Conservation (phyloP, 352 stramenopile genomes). For the Globisporangium solare region DNA sequence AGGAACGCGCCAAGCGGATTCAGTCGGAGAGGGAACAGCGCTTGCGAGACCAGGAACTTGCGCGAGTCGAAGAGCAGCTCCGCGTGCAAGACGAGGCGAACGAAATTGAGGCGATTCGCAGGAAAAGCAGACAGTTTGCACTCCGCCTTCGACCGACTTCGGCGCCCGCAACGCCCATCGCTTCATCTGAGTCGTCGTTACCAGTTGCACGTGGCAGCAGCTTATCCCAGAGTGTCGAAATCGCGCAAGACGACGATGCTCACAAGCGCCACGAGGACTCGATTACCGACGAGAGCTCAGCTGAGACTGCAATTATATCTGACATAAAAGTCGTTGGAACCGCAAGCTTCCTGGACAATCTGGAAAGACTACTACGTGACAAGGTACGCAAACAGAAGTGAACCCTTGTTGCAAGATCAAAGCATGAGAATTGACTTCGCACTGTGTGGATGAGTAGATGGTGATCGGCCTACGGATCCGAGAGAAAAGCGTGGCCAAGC, state of each 20-base stretch:
- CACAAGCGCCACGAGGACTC: too few relatives aligned
- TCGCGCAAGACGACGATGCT: background rate
- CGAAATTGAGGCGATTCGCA: slow-evolving; percentile 28
- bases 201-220: background rate
- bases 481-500: slow-evolving; percentile 19
- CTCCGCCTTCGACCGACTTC: slow-evolving; percentile 7
- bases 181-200: background rate
- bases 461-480: slow-evolving; percentile 31
- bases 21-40: slow-evolving; percentile 25
- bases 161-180: slow-evolving; percentile 2
- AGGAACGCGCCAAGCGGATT: slow-evolving; percentile 32
- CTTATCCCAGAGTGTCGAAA: background rate
- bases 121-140: slow-evolving; percentile 18
- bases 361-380: slow-evolving; percentile 5
- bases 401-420: too few relatives aligned
- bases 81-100: slow-evolving; percentile 34
- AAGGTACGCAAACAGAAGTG: background rate
- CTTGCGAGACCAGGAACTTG: slow-evolving; percentile 15
- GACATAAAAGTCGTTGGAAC: background rate
- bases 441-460: slow-evolving; percentile 21
- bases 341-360: background rate
- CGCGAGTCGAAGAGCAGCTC: slow-evolving; percentile 16
- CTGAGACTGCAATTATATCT: background rate
- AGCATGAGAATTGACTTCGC: background rate
- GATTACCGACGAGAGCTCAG: too few relatives aligned